Percentiles rank a stretch among this genome's conserved stretches.
Evolutionary conservation across 495 filamentous ascomycete species (phyloP).

Genomic region (Apiosordaria backusii): DNA sequence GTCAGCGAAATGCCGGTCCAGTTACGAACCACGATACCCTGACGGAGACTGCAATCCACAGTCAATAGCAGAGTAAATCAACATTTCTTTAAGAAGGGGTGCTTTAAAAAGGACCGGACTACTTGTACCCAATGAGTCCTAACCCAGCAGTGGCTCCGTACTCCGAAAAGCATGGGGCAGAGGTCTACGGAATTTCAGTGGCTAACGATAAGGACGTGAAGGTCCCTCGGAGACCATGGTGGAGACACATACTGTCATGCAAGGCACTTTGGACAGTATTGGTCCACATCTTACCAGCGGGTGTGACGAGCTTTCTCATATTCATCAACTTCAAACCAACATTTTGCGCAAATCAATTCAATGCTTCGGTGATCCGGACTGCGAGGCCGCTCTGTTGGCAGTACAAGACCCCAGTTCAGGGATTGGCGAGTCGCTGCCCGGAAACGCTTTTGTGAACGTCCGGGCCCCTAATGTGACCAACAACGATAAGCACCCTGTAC

Average conservation of each 20-base stretch:
- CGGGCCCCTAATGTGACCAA: too few species aligned
- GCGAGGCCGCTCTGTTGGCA: too few species aligned
- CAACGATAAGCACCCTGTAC: too few species aligned
- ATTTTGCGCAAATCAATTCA: too few species aligned
- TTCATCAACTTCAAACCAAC: too few species aligned
- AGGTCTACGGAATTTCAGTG: not conserved
- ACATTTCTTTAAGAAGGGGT: too few species aligned
- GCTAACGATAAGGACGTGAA: not conserved
- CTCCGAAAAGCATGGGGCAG: not conserved
- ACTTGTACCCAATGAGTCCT: too few species aligned
- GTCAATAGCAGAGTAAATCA: not conserved
- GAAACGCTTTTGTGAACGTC: too few species aligned
- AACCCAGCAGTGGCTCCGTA: not conserved
- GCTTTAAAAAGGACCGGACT: too few species aligned
- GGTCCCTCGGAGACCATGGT: not conserved
- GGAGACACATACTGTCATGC: not conserved
- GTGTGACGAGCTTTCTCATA: not conserved
- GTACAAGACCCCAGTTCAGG: too few species aligned
- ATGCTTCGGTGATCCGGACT: too few species aligned
- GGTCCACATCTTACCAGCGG: not conserved
- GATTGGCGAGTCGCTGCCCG: too few species aligned
- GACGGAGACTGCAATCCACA: not conserved
- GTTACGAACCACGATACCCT: not conserved
- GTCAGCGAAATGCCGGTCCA: not conserved
- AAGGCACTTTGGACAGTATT: not conserved